These are phyloP conservation scores for Hyaloperonospora brassicae DNA, from an alignment of 352 stramenopile genomes.

Conservation along the genomic window DNA sequence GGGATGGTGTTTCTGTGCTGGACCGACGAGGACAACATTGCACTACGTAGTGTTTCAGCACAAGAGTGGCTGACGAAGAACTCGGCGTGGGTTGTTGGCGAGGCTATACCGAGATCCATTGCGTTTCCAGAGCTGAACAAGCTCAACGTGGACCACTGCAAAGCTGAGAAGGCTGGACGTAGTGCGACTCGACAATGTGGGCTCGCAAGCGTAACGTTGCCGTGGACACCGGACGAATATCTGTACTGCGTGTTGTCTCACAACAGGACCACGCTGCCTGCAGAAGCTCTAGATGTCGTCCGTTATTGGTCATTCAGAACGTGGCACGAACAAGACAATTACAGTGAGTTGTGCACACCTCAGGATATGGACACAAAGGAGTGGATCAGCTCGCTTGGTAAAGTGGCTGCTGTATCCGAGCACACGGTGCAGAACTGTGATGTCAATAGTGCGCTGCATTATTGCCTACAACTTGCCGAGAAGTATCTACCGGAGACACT, in stretches of 20 bases:
- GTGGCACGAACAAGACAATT: constrained; percentile 54
- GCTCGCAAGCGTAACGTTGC: constrained; percentile 40
- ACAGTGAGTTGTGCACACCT: constrained; percentile 35
- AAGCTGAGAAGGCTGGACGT: constrained; percentile 11
- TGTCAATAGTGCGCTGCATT: constrained; percentile 40
- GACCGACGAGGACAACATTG: constrained; percentile 58
- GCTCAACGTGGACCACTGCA: constrained; percentile 54
- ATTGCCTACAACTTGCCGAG: constrained; percentile 56
- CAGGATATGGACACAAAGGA: constrained; percentile 59
- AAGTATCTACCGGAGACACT: constrained; percentile 68
- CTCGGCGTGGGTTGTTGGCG: constrained; percentile 58
- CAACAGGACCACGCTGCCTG: constrained; percentile 54
- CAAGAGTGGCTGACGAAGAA: constrained; percentile 61
- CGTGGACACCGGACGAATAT: constrained; percentile 79
- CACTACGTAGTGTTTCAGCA: constrained; percentile 58
- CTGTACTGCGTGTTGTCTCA: constrained; percentile 52
- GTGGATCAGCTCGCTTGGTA: constrained; percentile 44
- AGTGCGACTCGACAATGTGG: constrained; percentile 12
- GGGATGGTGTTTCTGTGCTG: constrained; percentile 73
- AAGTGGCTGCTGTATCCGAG: constrained; percentile 35
- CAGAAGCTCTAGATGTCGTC: constrained; percentile 51
- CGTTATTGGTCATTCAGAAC: constrained; percentile 73
- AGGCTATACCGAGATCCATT: constrained; percentile 50
- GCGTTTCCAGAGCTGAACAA: constrained; percentile 53
- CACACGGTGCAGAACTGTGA: constrained; percentile 29